Conservation (phyloP, 768 basidiomycete genomes). For the Auriscalpium orientale region DNA sequence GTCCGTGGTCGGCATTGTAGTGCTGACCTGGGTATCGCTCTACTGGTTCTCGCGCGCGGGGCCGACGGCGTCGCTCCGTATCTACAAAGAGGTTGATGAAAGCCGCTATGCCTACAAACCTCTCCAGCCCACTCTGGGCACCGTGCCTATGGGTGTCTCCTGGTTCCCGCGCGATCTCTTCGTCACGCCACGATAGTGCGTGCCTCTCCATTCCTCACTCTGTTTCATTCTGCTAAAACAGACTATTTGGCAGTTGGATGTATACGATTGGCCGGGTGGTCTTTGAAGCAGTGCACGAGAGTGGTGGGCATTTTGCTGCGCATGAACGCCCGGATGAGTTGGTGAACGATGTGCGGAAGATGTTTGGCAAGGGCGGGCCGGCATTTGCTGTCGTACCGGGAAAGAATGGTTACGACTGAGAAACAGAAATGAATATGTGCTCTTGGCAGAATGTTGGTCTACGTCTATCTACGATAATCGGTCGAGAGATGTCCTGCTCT, state of each 20-base stretch:
- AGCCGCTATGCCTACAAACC: neutral
- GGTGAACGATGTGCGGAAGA: neutral
- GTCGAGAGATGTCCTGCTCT: no score
- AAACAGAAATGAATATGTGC: no score
- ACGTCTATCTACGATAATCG: no score
- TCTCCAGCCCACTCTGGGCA: neutral
- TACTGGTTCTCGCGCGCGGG: slow-evolving; percentile 30
- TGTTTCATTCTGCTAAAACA: neutral
- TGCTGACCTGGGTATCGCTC: slow-evolving; percentile 30
- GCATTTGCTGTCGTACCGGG: neutral
- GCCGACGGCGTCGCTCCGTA: slow-evolving; percentile 22
- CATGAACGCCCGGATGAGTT: neutral
- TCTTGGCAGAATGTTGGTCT: no score
- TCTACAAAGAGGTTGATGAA: slow-evolving; percentile 24
- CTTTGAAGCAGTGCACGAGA: slow-evolving; percentile 17
- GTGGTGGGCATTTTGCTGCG: slow-evolving; percentile 10
- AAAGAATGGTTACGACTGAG: neutral
- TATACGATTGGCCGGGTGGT: slow-evolving; percentile 19
- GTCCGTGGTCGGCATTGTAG: no score
- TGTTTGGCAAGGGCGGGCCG: slow-evolving; percentile 5
- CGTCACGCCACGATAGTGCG: neutral
- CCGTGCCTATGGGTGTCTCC: slow-evolving; percentile 23
- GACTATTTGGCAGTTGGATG: slow-evolving; percentile 14
- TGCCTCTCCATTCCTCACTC: neutral
- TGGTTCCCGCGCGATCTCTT: slow-evolving; percentile 24